Conservation (phyloP, 208 protist species). For the Tritrichomonas foetus region DNA sequence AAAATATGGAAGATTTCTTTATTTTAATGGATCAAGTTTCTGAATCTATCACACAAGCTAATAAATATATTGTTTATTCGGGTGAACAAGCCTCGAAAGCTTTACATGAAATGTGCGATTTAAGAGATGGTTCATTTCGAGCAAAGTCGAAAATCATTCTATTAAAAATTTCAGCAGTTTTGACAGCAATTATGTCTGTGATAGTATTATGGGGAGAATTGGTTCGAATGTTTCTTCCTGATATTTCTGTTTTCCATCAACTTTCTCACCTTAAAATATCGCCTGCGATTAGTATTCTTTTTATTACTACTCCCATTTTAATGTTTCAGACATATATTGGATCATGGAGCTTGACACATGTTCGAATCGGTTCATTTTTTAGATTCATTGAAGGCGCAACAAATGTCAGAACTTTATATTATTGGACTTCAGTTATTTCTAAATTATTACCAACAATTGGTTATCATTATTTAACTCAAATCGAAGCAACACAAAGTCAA, state of each 20-base stretch:
- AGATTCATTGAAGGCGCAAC: not conserved
- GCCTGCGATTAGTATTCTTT: not conserved
- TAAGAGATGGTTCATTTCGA: not conserved
- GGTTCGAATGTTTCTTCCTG: not conserved
- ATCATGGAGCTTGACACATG: not conserved
- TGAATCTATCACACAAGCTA: not conserved
- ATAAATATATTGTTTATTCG: not conserved
- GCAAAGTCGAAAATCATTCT: not conserved
- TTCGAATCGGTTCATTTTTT: not conserved
- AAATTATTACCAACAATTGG: not conserved
- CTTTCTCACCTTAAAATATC: not conserved
- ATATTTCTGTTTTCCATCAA: not conserved
- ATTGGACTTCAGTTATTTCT: not conserved
- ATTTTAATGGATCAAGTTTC: not conserved
- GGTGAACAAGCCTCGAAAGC: not conserved
- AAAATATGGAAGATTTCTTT: not conserved
- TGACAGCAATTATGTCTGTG: not conserved
- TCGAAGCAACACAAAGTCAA: not conserved
- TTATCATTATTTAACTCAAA: constrained; percentile 1
- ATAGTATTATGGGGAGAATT: not conserved
- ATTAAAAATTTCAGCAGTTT: not conserved
- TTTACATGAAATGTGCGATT: not conserved
- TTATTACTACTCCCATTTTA: not conserved
- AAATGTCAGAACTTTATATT: not conserved
- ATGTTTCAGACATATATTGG: not conserved